Percentiles rank a stretch among this genome's conserved stretches.
Conservation (phyloP, 164 flowering plant species). For the Pachysandra terminalis region DNA sequence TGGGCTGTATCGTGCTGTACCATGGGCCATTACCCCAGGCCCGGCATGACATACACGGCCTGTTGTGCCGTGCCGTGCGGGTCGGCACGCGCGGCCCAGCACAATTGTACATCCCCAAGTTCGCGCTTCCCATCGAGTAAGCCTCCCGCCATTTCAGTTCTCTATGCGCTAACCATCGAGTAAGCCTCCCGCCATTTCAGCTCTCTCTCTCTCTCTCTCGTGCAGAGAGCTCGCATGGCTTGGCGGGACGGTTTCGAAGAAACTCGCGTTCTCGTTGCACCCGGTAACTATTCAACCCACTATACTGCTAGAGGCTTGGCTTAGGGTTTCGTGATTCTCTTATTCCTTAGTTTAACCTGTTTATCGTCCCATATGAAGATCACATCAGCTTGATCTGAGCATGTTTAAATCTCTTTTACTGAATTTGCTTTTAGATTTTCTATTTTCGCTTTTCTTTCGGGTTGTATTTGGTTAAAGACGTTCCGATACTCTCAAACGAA, state of each 20-base stretch:
- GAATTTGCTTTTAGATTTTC: background rate
- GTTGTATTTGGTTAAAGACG: background rate
- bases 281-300: slow-evolving; percentile 24
- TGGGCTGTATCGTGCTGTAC: too few species aligned
- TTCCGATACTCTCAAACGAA: background rate
- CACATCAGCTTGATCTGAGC: background rate
- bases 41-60: too few species aligned
- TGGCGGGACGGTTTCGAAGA: slow-evolving; percentile 56
- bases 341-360: background rate
- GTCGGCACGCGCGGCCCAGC: too few species aligned
- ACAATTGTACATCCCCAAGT: too few species aligned
- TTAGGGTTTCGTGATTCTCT: background rate
- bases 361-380: background rate
- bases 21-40: too few species aligned
- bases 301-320: background rate
- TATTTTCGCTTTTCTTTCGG: background rate
- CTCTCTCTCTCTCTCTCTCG: background rate
- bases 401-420: background rate
- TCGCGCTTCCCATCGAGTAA: too few species aligned
- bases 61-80: too few species aligned
- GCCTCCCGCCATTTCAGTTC: too few species aligned
- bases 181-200: too few species aligned
- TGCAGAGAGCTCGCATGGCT: slow-evolving; percentile 21
- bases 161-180: too few species aligned
- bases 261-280: slow-evolving; percentile 53